Conservation (phyloP, 169 alveolate genomes). For the Plasmodium inui region DNA sequence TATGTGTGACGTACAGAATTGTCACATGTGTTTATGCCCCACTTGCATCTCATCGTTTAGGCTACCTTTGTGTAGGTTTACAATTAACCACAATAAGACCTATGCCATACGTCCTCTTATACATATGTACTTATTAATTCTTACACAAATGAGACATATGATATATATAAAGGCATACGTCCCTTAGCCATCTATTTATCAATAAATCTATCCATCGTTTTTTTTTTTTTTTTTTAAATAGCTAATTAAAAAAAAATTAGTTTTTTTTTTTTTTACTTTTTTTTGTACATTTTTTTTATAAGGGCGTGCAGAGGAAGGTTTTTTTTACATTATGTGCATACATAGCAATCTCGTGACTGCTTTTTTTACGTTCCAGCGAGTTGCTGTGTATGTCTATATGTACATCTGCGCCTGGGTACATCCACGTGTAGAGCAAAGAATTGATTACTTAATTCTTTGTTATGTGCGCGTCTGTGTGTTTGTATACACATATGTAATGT, state of each 20-base stretch:
- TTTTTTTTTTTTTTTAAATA: not conserved
- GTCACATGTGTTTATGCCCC: conserved; percentile 9
- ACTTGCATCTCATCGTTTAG: not conserved
- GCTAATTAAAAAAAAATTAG: not conserved
- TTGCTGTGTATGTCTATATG: not conserved
- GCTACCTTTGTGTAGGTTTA: conserved; percentile 5
- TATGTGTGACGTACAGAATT: conserved; percentile 11
- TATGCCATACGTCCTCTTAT: not conserved
- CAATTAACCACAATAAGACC: not conserved
- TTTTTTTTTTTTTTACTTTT: not conserved
- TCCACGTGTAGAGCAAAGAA: conserved; percentile 5
- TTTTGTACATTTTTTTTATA: conserved; percentile 2
- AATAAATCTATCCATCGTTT: not conserved
- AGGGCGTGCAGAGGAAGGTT: not conserved
- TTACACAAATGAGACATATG: not conserved
- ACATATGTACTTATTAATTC: not conserved
- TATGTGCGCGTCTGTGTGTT: not conserved
- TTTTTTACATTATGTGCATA: not conserved
- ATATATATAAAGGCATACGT: not conserved
- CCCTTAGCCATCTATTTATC: not conserved
- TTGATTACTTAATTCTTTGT: conserved; percentile 7
- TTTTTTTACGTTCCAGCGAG: not conserved
- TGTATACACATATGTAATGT: not conserved
- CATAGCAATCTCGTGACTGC: not conserved
- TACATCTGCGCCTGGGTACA: not conserved